Percentiles rank a stretch among this genome's conserved stretches.
These are phyloP conservation scores for Sanghuangporus baumii DNA, from an alignment of 1,284 basidiomycete genomes.

Conservation along the genomic window DNA sequence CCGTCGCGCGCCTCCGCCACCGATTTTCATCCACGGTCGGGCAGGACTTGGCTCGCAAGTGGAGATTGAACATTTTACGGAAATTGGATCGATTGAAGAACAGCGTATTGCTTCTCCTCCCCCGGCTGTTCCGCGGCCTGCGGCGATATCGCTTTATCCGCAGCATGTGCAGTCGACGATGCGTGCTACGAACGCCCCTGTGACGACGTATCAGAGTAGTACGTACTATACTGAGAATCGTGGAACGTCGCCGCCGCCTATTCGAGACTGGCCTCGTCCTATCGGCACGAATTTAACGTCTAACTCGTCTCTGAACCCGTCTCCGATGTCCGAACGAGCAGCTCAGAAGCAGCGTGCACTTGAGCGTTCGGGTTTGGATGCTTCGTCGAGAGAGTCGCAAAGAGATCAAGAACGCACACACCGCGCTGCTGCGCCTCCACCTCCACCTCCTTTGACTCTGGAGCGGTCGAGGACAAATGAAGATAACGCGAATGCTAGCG, in stretches of 20 bases:
- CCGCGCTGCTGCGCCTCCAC: neutral
- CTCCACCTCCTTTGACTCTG: slow-evolving; percentile 2
- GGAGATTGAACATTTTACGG: slow-evolving; percentile 42
- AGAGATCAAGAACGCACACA: neutral
- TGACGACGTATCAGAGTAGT: slow-evolving; percentile 1
- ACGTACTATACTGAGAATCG: slow-evolving; percentile 14
- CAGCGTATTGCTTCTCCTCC: slow-evolving; percentile 20
- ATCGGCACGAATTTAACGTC: slow-evolving; percentile 10
- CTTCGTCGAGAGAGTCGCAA: neutral
- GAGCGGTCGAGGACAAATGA: neutral
- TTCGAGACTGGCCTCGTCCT: slow-evolving; percentile 51
- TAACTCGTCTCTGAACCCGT: slow-evolving; percentile 16
- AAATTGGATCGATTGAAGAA: slow-evolving; percentile 24
- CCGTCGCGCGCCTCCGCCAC: slow-evolving; percentile 25
- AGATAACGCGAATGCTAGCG: neutral
- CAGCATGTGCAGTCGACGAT: slow-evolving; percentile 25
- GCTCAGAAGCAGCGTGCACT: slow-evolving; percentile 10
- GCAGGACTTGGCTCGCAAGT: slow-evolving; percentile 37
- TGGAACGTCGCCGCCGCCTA: slow-evolving; percentile 37
- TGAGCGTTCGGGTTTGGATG: neutral
- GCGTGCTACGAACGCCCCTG: neutral
- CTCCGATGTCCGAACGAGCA: slow-evolving; percentile 6
- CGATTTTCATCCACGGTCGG: slow-evolving; percentile 29
- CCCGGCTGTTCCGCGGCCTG: slow-evolving; percentile 17
- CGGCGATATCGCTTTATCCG: slow-evolving; percentile 27